These are phyloP conservation scores for Aspergillus texensis DNA, from an alignment of 2,329 filamentous ascomycete genomes.

Conservation along the genomic window DNA sequence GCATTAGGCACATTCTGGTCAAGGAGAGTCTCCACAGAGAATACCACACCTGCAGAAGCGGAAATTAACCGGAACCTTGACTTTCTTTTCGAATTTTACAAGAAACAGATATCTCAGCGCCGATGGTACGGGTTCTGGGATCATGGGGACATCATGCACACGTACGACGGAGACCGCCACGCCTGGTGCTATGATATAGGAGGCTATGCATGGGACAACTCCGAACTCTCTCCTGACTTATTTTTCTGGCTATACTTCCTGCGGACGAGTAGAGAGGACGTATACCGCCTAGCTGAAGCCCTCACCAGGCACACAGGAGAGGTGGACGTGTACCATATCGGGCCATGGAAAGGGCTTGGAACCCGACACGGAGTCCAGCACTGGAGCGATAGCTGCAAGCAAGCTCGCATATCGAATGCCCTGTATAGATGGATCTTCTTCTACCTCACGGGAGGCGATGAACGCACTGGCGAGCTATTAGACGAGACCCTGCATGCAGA, in stretches of 20 bases:
- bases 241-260: constrained; percentile 67
- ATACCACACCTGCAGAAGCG: not conserved
- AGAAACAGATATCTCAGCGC: constrained; percentile 57
- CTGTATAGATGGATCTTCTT: constrained; percentile 62
- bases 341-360: constrained; percentile 61
- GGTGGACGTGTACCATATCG: constrained; percentile 64
- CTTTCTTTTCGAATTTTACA: constrained; percentile 60
- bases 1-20: constrained; percentile 61
- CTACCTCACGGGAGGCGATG: constrained; percentile 59
- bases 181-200: constrained; percentile 67
- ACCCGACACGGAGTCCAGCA: constrained; percentile 67
- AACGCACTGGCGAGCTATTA: constrained; percentile 59
- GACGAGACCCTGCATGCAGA: constrained; percentile 56
- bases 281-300: constrained; percentile 62
- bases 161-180: constrained; percentile 62
- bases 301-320: constrained; percentile 62
- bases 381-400: constrained; percentile 64
- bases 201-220: constrained; percentile 68
- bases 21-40: constrained; percentile 24
- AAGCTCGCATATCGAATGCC: constrained; percentile 63
- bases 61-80: constrained; percentile 57
- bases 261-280: constrained; percentile 59
- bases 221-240: constrained; percentile 63
- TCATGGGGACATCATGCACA: constrained; percentile 65
- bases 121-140: constrained; percentile 68